Percentiles rank a stretch among this genome's conserved stretches.
phyloP scores from a whole-genome alignment of 768 basidiomycete genomes.

The Tricholoma sp. region DNA sequence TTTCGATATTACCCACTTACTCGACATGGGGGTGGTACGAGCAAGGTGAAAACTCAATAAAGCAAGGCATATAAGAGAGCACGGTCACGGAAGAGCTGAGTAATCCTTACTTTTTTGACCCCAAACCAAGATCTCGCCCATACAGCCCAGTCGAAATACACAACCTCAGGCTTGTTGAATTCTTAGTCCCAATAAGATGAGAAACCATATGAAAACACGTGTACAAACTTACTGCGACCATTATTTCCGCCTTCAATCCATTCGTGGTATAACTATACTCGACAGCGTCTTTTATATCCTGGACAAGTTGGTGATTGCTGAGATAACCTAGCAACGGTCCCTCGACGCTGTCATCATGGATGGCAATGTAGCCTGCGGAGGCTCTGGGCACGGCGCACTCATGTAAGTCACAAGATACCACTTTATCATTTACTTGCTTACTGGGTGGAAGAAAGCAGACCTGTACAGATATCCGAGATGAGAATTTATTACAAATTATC shows the following conservation, averaged over 20 bases:
- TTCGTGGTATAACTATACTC: constrained; percentile 8
- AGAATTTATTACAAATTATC: neutral
- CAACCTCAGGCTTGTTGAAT: constrained; percentile 2
- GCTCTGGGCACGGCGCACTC: neutral
- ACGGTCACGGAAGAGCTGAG: neutral
- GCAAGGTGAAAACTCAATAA: constrained; percentile 15
- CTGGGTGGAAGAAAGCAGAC: neutral
- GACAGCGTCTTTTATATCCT: constrained; percentile 1
- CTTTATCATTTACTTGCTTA: neutral
- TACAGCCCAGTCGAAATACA: constrained; percentile 7
- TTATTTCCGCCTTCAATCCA: constrained; percentile 9
- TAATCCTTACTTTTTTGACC: constrained; percentile 4
- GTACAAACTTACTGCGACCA: constrained; percentile 3
- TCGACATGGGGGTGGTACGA: constrained; percentile 10
- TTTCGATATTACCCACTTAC: constrained; percentile 1
- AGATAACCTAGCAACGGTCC: constrained; percentile 14
- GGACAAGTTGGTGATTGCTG: constrained; percentile 7
- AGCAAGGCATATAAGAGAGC: neutral
- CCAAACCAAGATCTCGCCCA: constrained; percentile 3
- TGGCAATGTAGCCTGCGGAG: constrained; percentile 11
- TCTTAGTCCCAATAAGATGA: neutral
- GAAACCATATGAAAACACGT: neutral
- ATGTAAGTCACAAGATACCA: neutral
- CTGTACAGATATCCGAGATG: neutral
- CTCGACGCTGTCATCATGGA: constrained; percentile 3